Conservation (phyloP, 306 rosid genomes). For the Prunus kanzakura region DNA sequence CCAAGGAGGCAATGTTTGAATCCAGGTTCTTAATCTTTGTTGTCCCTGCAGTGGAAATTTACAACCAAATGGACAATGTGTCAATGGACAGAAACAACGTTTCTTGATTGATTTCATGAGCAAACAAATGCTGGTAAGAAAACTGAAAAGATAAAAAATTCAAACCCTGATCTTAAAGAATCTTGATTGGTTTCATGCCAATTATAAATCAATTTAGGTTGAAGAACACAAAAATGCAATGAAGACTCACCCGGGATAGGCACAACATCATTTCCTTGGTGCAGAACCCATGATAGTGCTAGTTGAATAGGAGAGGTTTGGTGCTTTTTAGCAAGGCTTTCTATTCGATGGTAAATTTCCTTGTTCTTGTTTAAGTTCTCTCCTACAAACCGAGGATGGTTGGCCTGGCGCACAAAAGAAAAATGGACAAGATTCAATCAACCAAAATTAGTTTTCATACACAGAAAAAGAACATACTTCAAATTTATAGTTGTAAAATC, state of each 20-base stretch:
- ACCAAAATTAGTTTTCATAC: not conserved
- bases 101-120: too few relatives aligned
- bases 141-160: too few relatives aligned
- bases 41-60: conserved; percentile 33
- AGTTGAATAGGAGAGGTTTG: conserved; percentile 56
- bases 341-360: conserved; percentile 39
- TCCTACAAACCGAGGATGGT: conserved; percentile 50
- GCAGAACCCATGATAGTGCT: conserved; percentile 70
- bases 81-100: too few relatives aligned
- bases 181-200: too few relatives aligned
- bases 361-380: conserved; percentile 53
- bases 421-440: not conserved
- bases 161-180: too few relatives aligned
- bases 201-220: not conserved
- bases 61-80: not conserved
- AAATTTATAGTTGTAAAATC: not conserved
- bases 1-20: conserved; percentile 50
- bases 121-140: too few relatives aligned
- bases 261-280: conserved; percentile 57
- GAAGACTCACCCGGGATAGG: conserved; percentile 44
- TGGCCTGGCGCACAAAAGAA: conserved; percentile 22
- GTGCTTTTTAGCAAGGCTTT: conserved; percentile 47
- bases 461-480: not conserved
- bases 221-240: not conserved
- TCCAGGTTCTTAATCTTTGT: conserved; percentile 64